Base-by-base conservation (phyloP, 1,284 basidiomycete genomes). In the Agaricales sp. region DNA sequence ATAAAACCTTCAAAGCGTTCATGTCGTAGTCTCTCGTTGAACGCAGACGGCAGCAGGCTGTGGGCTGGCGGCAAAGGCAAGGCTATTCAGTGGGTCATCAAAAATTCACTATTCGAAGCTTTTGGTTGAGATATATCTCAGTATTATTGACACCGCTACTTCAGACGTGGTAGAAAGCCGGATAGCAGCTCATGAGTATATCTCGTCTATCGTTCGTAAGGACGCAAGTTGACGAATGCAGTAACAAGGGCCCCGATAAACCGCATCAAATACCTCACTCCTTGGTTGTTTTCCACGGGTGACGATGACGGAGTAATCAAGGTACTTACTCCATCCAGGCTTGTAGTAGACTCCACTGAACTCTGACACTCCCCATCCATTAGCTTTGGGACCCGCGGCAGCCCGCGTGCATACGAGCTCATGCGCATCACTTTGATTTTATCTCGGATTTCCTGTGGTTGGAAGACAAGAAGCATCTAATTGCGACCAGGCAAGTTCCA, bases 231-330 rank as follows among this genome's bases (percentile, higher is more conserved):
- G 41, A n/a, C 20, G 18, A 19, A 19, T 43, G 20, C 13, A 55
- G 53, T 50, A 51, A 54, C 53, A 67, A 92, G 91, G 49, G 77
- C 84, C 23, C 77, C 93, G 3, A 85, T 98, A 51, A 93, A 93
- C 61, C 84, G 92, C 50, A 74, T 93, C 35, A 82, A 80, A 59
- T 70, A 73, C 54, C 66, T 90, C 47, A 76, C 78, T 55, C 76
- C 82, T 2, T 76, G 82, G 60, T 66, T 92, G 52, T 63, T 95
- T 13, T 81, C 80, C 13, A 92, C 88, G 2, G 94, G 93, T 16
- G 94, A 96, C 59, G 94, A 97, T 61, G 91, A 95, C 51, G 93
- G 94, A 35, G 82, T 93, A 2, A 82, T 97, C 60, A 93, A 94
- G 72, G 90, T 89, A 50, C 43, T n/a, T n/a, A n/a, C n/a, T n/a